Percentiles rank a stretch among this genome's conserved stretches.
phyloP scores from a whole-genome alignment of 805 yeast genomes.

The Huiozyma naganishii region DNA sequence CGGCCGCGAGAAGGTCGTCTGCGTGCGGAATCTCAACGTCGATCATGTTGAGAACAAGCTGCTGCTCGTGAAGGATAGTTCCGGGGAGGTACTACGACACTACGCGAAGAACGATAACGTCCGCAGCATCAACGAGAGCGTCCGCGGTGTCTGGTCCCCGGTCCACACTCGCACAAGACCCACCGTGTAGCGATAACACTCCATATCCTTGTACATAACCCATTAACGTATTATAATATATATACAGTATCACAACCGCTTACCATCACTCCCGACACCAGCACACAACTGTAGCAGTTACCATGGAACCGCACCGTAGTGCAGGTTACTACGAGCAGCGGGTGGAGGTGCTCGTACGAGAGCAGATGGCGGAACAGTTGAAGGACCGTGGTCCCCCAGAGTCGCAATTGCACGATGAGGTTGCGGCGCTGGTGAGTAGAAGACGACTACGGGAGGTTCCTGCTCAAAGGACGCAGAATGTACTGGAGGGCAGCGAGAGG shows the following conservation, averaged over 20 bases:
- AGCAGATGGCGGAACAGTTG: neutral
- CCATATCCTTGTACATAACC: conserved; percentile 4
- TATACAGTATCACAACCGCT: neutral
- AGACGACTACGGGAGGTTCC: neutral
- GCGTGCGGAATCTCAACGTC: conserved; percentile 62
- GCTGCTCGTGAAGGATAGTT: conserved; percentile 49
- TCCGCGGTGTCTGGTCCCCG: conserved; percentile 98
- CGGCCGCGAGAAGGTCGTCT: conserved; percentile 46
- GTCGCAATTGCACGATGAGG: conserved; percentile 12
- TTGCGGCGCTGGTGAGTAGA: neutral
- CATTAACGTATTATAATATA: neutral
- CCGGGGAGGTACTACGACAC: conserved; percentile 52
- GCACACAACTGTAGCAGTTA: neutral
- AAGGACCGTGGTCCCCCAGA: conserved; percentile 12
- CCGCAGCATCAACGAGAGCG: conserved; percentile 65
- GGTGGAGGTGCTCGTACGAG: neutral
- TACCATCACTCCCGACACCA: neutral
- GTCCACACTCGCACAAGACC: conserved; percentile 41
- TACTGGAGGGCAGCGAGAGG: neutral
- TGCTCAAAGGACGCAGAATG: neutral
- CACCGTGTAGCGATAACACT: neutral
- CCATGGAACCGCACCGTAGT: neutral
- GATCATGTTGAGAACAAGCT: conserved; percentile 56
- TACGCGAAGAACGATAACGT: conserved; percentile 66
- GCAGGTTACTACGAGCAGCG: neutral